Evolutionary conservation across 1,139 yeast genomes (phyloP).

Genomic region (Candida glucosophila): DNA sequence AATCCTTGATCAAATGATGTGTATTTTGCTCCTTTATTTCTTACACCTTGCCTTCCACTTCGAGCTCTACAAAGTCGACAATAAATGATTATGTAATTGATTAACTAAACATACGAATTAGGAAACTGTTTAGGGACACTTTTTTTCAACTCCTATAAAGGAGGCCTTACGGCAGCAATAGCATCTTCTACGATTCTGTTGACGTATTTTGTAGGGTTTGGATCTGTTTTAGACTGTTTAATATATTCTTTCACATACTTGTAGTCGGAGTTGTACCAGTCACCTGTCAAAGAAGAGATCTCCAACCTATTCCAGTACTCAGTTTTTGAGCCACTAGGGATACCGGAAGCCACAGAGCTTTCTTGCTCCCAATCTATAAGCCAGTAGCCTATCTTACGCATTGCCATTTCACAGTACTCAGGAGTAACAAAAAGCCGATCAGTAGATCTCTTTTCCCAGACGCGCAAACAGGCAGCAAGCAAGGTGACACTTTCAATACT

Average conservation of each 20-base stretch:
- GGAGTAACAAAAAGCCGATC: constrained; percentile 27
- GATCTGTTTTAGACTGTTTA: constrained; percentile 10
- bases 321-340: constrained; percentile 3
- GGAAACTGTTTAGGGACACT: too few relatives aligned
- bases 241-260: constrained; percentile 25
- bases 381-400: constrained; percentile 39
- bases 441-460: constrained; percentile 13
- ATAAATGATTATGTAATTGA: too few relatives aligned
- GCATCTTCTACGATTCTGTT: constrained; percentile 34
- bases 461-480: constrained; percentile 21
- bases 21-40: too few relatives aligned
- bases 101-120: too few relatives aligned
- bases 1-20: too few relatives aligned
- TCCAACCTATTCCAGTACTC: constrained; percentile 15
- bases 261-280: constrained; percentile 42
- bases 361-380: constrained; percentile 36
- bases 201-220: constrained; percentile 25
- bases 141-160: constrained; percentile 15
- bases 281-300: constrained; percentile 33
- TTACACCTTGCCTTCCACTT: too few relatives aligned
- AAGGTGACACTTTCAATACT: constrained; percentile 20
- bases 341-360: constrained; percentile 8
- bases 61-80: constrained; percentile 2
- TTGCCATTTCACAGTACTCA: constrained; percentile 30
- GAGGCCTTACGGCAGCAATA: constrained; percentile 28